phyloP scores from a whole-genome alignment of 2,329 filamentous ascomycete genomes.

The Thielaviopsis punctulata region DNA sequence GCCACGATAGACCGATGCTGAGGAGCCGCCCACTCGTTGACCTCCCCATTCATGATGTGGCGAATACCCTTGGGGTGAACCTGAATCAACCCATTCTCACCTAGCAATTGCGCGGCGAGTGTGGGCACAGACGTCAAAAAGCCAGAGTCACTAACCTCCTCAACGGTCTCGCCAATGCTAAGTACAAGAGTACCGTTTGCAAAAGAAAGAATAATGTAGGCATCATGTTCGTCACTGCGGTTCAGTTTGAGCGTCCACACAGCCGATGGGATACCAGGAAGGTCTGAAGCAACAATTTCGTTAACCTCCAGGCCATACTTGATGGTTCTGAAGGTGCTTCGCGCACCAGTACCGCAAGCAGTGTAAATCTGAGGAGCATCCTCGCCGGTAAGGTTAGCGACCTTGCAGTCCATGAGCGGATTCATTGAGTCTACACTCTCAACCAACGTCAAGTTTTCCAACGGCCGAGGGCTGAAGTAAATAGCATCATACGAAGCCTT shows the following conservation, averaged over 20 bases:
- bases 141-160: slow-evolving; percentile 85
- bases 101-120: slow-evolving; percentile 81
- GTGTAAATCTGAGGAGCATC: slow-evolving; percentile 95
- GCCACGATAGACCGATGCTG: slow-evolving; percentile 91
- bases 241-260: slow-evolving; percentile 93
- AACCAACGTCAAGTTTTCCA: slow-evolving; percentile 69
- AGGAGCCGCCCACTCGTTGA: slow-evolving; percentile 88
- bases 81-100: slow-evolving; percentile 81
- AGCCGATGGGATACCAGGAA: slow-evolving; percentile 73
- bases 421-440: slow-evolving; percentile 81
- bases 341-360: slow-evolving; percentile 71
- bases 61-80: slow-evolving; percentile 93
- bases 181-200: slow-evolving; percentile 79
- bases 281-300: slow-evolving; percentile 85
- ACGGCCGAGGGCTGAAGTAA: slow-evolving; percentile 66
- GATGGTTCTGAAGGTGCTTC: slow-evolving; percentile 78
- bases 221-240: slow-evolving; percentile 67
- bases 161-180: slow-evolving; percentile 90
- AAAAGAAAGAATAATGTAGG: slow-evolving; percentile 91
- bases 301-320: slow-evolving; percentile 88
- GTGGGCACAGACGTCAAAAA: slow-evolving; percentile 82
- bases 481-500: slow-evolving; percentile 55
- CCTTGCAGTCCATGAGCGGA: slow-evolving; percentile 76
- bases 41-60: slow-evolving; percentile 60
- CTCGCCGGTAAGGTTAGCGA: slow-evolving; percentile 78